A percentile compares a stretch with the other conserved stretches of the same genome.
phyloP scores from a whole-genome alignment of 108 stramenopile species.

The Poteriospumella lacustris region DNA sequence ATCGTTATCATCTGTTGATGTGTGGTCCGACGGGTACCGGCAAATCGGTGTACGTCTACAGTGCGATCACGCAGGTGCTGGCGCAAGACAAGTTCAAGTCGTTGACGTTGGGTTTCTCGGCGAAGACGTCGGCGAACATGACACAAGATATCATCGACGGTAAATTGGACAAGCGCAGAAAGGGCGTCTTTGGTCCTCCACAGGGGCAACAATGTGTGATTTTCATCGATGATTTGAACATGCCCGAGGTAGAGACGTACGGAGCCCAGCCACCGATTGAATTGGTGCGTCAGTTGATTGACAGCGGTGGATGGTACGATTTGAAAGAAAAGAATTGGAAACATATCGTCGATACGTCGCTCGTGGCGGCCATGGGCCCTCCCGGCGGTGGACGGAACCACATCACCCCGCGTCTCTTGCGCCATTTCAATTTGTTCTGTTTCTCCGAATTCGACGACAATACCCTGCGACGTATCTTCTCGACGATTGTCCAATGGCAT shows the following conservation, averaged over 20 bases:
- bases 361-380: constrained; percentile 64
- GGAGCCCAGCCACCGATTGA: constrained; percentile 66
- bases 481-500: constrained; percentile 42
- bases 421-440: constrained; percentile 64
- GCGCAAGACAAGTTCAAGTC: constrained; percentile 48
- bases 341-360: constrained; percentile 49
- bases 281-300: constrained; percentile 61
- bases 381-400: constrained; percentile 62
- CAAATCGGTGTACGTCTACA: constrained; percentile 42
- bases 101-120: constrained; percentile 55
- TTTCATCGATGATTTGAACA: constrained; percentile 64
- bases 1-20: constrained; percentile 43
- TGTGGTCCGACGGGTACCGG: constrained; percentile 66
- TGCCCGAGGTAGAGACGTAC: constrained; percentile 46
- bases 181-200: constrained; percentile 60
- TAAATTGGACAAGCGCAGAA: constrained; percentile 58
- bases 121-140: constrained; percentile 60
- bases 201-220: constrained; percentile 49
- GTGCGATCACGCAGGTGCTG: constrained; percentile 41
- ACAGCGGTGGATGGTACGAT: constrained; percentile 64
- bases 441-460: constrained; percentile 59
- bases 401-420: constrained; percentile 57
- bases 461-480: constrained; percentile 58
- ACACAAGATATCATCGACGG: constrained; percentile 66
- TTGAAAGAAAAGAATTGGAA: constrained; percentile 58